A percentile compares a stretch with the other conserved stretches of the same genome.
phyloP scores from a whole-genome alignment of 768 basidiomycete genomes.

The Trichaptum fuscoviolaceum region DNA sequence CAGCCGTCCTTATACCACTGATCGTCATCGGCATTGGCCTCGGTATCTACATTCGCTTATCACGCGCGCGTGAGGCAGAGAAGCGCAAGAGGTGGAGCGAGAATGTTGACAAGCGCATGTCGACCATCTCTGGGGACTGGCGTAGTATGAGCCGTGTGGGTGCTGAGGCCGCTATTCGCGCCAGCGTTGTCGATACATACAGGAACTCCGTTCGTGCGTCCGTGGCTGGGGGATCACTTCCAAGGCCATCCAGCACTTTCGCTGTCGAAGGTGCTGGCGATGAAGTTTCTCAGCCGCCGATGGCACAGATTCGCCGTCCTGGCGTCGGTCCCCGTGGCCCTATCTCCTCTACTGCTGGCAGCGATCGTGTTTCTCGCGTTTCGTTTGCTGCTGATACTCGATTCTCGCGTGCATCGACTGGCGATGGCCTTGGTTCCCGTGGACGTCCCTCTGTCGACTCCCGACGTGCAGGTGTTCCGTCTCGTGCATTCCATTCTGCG shows the following conservation, averaged over 20 bases:
- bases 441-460: slow-evolving; percentile 38
- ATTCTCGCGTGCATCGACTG: slow-evolving; percentile 6
- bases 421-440: not conserved
- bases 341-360: slow-evolving; percentile 24
- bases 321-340: slow-evolving; percentile 43
- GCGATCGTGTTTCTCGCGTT: slow-evolving; percentile 54
- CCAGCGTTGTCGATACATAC: slow-evolving; percentile 47
- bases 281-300: slow-evolving; percentile 18
- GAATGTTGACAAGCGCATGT: slow-evolving; percentile 78
- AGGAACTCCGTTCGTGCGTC: slow-evolving; percentile 33
- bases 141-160: slow-evolving; percentile 64
- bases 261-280: slow-evolving; percentile 38
- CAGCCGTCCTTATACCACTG: slow-evolving; percentile 55
- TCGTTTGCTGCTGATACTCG: slow-evolving; percentile 60
- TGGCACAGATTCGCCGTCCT: slow-evolving; percentile 43
- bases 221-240: slow-evolving; percentile 57
- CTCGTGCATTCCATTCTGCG: slow-evolving; percentile 38
- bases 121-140: slow-evolving; percentile 75
- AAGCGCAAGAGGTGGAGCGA: slow-evolving; percentile 58
- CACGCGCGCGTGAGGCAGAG: slow-evolving; percentile 42
- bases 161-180: slow-evolving; percentile 68
- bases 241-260: slow-evolving; percentile 36
- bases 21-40: slow-evolving; percentile 43
- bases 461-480: slow-evolving; percentile 33
- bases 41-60: slow-evolving; percentile 47